Percentiles rank a stretch among this genome's conserved stretches.
phyloP scores from a whole-genome alignment of 108 stramenopile genomes.

The Pseudonitzschia delicatissima region DNA sequence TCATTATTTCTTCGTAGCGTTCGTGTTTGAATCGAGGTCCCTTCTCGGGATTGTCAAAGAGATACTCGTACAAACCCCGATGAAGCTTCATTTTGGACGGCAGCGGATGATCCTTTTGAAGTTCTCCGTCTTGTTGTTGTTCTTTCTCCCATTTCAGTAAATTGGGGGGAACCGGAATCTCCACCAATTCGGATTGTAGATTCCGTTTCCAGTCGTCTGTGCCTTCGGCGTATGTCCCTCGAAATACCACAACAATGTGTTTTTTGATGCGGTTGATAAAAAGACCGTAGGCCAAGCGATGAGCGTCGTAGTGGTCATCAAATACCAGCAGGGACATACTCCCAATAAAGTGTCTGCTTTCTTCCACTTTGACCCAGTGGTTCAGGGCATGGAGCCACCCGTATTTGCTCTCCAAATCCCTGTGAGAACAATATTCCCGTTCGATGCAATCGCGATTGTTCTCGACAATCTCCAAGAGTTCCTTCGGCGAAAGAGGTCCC shows the following conservation, averaged over 20 bases:
- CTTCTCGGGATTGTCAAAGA: constrained; percentile 30
- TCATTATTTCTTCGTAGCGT: constrained; percentile 56
- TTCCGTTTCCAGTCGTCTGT: too few relatives aligned
- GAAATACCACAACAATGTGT: constrained; percentile 39
- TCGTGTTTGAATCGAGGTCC: constrained; percentile 25
- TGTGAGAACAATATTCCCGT: too few relatives aligned
- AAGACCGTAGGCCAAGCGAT: constrained; percentile 30
- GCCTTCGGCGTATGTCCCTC: constrained; percentile 25
- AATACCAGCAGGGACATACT: constrained; percentile 24
- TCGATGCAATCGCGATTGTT: constrained; percentile 17
- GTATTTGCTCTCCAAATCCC: constrained; percentile 2
- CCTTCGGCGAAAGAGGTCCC: neutral
- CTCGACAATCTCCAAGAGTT: constrained; percentile 15
- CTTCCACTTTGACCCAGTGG: neutral
- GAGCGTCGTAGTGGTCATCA: constrained; percentile 30
- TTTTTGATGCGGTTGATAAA: constrained; percentile 15
- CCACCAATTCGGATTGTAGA: too few relatives aligned
- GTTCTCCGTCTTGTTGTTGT: constrained; percentile 11
- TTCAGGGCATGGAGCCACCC: constrained; percentile 11
- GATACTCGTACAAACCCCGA: constrained; percentile 63
- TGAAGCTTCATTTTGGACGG: constrained; percentile 42
- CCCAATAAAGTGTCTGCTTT: neutral
- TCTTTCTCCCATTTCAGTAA: constrained; percentile 4
- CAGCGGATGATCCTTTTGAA: constrained; percentile 26
- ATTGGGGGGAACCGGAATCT: too few relatives aligned